A percentile compares a stretch with the other conserved stretches of the same genome.
These are phyloP conservation scores for Colletotrichum australisinense DNA, from an alignment of 2,329 filamentous ascomycete species.

Conservation along the genomic window DNA sequence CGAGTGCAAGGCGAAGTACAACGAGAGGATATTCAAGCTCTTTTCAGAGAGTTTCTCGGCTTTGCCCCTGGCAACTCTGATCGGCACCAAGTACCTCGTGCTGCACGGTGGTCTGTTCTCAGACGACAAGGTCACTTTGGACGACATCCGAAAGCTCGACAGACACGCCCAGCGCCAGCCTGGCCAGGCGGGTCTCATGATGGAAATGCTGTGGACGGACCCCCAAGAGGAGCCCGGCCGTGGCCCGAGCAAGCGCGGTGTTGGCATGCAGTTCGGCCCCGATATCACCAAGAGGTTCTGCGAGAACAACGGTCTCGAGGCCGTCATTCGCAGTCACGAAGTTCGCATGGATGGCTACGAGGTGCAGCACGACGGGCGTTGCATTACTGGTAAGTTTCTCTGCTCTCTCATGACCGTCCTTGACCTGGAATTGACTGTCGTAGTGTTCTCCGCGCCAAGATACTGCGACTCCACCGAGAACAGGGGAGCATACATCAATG, in stretches of 20 bases:
- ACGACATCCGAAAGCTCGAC: constrained; percentile 94
- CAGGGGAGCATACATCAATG: constrained; percentile 98
- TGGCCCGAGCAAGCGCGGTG: constrained; percentile 94
- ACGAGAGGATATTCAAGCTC: constrained; percentile 93
- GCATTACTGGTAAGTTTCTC: constrained; percentile 81
- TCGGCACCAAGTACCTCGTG: constrained; percentile 90
- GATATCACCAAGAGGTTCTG: constrained; percentile 98
- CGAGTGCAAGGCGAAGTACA: constrained; percentile 98
- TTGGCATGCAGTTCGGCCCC: constrained; percentile 95
- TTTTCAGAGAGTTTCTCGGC: constrained; percentile 99
- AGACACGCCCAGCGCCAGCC: constrained; percentile 92
- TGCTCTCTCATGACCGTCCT: not conserved
- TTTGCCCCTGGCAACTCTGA: constrained; percentile 88
- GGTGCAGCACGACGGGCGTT: constrained; percentile 93
- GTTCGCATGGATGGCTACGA: constrained; percentile 99
- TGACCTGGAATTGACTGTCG: constrained; percentile 41
- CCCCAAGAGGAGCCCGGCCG: constrained; percentile 88
- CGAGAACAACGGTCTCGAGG: constrained; percentile 93
- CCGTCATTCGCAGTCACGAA: constrained; percentile 96
- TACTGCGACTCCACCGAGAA: constrained; percentile 99
- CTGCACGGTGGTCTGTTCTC: constrained; percentile 97
- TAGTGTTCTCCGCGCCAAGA: constrained; percentile 95
- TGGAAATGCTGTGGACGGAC: constrained; percentile 99
- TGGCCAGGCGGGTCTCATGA: constrained; percentile 95
- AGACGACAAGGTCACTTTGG: constrained; percentile 89